Conservation (phyloP, 805 yeast genomes). For the Pichia nanzhaoensis region DNA sequence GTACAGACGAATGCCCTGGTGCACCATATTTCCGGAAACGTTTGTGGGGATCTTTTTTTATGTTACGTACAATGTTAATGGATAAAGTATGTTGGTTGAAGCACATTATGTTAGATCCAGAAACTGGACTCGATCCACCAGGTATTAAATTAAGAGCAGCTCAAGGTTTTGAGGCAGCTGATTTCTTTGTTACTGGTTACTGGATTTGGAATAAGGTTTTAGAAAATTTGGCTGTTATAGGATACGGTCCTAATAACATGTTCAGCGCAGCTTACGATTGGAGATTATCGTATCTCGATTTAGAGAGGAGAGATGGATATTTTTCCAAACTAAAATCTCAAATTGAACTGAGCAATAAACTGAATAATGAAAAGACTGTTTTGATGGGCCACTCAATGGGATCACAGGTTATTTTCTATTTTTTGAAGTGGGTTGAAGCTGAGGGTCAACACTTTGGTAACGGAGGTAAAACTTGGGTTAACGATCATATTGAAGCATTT, state of each 20-base stretch:
- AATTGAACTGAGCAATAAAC: constrained; percentile 53
- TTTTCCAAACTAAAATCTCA: constrained; percentile 68
- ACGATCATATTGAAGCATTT: constrained; percentile 71
- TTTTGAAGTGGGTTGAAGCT: constrained; percentile 96
- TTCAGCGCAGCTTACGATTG: constrained; percentile 90
- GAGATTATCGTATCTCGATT: constrained; percentile 85
- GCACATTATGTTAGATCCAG: constrained; percentile 82
- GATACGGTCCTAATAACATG: constrained; percentile 91
- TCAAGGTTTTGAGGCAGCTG: constrained; percentile 95
- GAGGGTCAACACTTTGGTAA: constrained; percentile 73
- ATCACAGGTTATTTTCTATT: constrained; percentile 78
- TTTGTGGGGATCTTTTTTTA: constrained; percentile 95
- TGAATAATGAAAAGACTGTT: constrained; percentile 62
- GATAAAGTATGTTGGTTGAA: constrained; percentile 93
- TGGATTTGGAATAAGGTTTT: constrained; percentile 98
- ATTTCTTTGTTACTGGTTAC: constrained; percentile 92
- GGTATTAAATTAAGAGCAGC: constrained; percentile 79
- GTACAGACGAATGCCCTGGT: constrained; percentile 74
- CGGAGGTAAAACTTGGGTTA: constrained; percentile 89
- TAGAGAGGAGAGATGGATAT: constrained; percentile 82
- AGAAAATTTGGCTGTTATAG: constrained; percentile 91
- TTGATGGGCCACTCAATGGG: constrained; percentile 96
- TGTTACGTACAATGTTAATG: constrained; percentile 85
- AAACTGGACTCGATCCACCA: constrained; percentile 90
- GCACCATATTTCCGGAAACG: constrained; percentile 82